Evolutionary conservation across 257 asterid species (phyloP).

Genomic region (Anisodus tanguticus): DNA sequence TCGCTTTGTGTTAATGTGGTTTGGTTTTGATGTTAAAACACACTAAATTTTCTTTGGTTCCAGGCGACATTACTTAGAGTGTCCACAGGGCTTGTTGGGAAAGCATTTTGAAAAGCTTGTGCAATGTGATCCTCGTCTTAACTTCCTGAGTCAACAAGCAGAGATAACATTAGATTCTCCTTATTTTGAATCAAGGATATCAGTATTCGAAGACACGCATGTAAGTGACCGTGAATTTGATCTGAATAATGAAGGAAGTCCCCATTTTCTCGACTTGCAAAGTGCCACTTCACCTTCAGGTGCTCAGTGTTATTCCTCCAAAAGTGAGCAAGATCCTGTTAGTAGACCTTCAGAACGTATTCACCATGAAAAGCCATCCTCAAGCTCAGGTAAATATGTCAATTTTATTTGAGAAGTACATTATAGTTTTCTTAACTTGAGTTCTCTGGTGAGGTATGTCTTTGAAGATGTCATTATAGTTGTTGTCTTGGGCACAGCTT

Average conservation of each 20-base stretch:
- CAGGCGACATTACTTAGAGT: slow-evolving; percentile 92
- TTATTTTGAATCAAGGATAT: slow-evolving; percentile 62
- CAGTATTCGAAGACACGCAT: slow-evolving; percentile 60
- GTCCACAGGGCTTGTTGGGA: slow-evolving; percentile 82
- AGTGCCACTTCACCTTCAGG: slow-evolving; percentile 77
- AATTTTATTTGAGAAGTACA: not conserved
- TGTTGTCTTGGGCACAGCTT: not conserved
- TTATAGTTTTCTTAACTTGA: not conserved
- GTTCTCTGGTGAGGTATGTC: slow-evolving; percentile 1
- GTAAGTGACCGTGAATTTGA: slow-evolving; percentile 56
- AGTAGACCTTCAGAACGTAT: slow-evolving; percentile 56
- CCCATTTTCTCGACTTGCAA: slow-evolving; percentile 63
- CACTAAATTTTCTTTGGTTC: not conserved
- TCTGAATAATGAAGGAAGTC: slow-evolving; percentile 65
- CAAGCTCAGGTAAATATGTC: slow-evolving; percentile 67
- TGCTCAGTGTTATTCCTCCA: slow-evolving; percentile 76
- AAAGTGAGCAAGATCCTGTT: slow-evolving; percentile 57
- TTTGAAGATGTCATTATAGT: not conserved
- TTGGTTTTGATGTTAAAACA: not conserved
- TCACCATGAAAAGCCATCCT: slow-evolving; percentile 73
- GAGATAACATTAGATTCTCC: slow-evolving; percentile 73
- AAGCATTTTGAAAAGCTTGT: slow-evolving; percentile 90
- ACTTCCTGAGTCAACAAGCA: slow-evolving; percentile 85
- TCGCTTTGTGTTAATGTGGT: slow-evolving; percentile 7
- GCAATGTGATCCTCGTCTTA: slow-evolving; percentile 94